phyloP scores from a whole-genome alignment of 1,284 basidiomycete genomes.

The Inonotus obliquus region DNA sequence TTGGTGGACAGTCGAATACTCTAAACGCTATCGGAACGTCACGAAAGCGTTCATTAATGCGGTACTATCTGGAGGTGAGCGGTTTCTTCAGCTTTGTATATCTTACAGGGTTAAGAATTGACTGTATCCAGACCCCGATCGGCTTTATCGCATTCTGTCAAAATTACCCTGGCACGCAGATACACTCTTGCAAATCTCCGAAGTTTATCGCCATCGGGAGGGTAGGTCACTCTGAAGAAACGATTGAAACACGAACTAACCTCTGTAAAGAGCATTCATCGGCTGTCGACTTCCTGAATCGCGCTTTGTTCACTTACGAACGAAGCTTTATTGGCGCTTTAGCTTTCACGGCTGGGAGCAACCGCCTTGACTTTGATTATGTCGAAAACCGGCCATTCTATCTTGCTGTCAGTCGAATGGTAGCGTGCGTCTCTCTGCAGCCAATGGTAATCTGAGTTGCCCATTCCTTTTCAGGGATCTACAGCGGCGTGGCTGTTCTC shows the following conservation, averaged over 20 bases:
- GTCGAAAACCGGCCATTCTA: constrained; percentile 87
- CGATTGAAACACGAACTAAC: neutral
- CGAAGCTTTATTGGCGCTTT: constrained; percentile 81
- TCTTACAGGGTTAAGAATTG: constrained; percentile 2
- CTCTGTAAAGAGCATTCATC: constrained; percentile 64
- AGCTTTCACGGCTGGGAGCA: constrained; percentile 73
- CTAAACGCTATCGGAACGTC: constrained; percentile 73
- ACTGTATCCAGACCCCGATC: constrained; percentile 53
- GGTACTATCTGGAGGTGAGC: constrained; percentile 76
- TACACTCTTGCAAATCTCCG: constrained; percentile 83
- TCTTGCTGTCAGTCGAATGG: constrained; percentile 74
- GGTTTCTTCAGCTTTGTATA: constrained; percentile 13
- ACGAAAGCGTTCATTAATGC: constrained; percentile 78
- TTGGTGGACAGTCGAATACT: constrained; percentile 87
- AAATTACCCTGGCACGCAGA: constrained; percentile 83
- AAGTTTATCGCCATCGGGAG: constrained; percentile 80
- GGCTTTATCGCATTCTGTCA: constrained; percentile 53
- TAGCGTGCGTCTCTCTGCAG: constrained; percentile 47
- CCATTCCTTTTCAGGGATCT: constrained; percentile 51
- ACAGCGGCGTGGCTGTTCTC: constrained; percentile 79
- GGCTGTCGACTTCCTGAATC: constrained; percentile 80
- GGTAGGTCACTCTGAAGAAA: constrained; percentile 37
- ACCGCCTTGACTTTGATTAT: constrained; percentile 80
- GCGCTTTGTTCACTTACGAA: constrained; percentile 87
- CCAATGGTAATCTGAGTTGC: neutral